A percentile compares a stretch with the other conserved stretches of the same genome.
Evolutionary conservation across 2,329 filamentous ascomycete species (phyloP).

Genomic region (Exophiala mesophila): DNA sequence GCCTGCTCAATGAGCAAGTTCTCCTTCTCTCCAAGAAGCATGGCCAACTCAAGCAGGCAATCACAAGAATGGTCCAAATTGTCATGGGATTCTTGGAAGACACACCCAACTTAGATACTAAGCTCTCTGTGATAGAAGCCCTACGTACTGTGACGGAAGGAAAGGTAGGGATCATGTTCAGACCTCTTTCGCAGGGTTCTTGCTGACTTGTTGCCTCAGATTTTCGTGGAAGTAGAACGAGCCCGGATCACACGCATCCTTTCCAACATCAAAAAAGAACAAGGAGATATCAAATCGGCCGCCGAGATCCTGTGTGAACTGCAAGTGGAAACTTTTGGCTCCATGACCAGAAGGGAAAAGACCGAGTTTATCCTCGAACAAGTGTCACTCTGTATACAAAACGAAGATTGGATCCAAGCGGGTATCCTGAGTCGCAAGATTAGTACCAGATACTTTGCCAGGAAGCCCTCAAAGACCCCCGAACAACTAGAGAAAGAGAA

Average conservation of each 20-base stretch:
- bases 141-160: slow-evolving; percentile 94
- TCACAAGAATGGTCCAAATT: slow-evolving; percentile 97
- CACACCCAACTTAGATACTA: slow-evolving; percentile 78
- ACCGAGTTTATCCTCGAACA: slow-evolving; percentile 97
- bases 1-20: slow-evolving; percentile 92
- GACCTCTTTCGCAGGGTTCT: slow-evolving; percentile 9
- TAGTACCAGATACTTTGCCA: slow-evolving; percentile 83
- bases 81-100: slow-evolving; percentile 89
- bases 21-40: slow-evolving; percentile 97
- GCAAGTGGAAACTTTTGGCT: slow-evolving; percentile 97
- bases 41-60: slow-evolving; percentile 98
- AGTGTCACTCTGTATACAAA: slow-evolving; percentile 90
- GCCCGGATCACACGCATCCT: slow-evolving; percentile 91
- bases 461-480: slow-evolving; percentile 83
- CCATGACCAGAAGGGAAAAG: slow-evolving; percentile 96
- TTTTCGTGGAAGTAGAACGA: slow-evolving; percentile 97
- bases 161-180: slow-evolving; percentile 55
- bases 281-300: slow-evolving; percentile 85
- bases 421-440: slow-evolving; percentile 94
- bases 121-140: slow-evolving; percentile 90
- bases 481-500: slow-evolving; percentile 88
- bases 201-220: slow-evolving; percentile 46
- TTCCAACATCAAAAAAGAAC: slow-evolving; percentile 94
- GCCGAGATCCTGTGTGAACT: slow-evolving; percentile 93
- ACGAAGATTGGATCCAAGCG: slow-evolving; percentile 92